Conservation (phyloP, 805 yeast genomes). For the Yarrowia keelungensis region DNA sequence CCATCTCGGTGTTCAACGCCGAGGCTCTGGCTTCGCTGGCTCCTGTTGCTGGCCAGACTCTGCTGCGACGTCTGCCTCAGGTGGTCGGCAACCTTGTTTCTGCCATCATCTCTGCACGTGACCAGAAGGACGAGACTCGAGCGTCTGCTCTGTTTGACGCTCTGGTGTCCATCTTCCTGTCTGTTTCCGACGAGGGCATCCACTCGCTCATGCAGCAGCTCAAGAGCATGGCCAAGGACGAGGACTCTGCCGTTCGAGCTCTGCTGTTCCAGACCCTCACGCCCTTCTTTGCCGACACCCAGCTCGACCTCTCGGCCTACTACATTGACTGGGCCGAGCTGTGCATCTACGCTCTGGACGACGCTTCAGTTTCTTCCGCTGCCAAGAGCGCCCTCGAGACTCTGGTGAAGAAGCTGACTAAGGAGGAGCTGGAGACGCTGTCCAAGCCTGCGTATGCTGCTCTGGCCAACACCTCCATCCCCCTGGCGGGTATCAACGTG, state of each 20-base stretch:
- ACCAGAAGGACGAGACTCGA: constrained; percentile 49
- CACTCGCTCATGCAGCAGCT: constrained; percentile 86
- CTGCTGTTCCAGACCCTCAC: constrained; percentile 70
- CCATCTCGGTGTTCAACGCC: constrained; percentile 86
- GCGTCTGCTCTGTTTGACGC: constrained; percentile 54
- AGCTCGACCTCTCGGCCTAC: constrained; percentile 71
- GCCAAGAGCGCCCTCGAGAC: constrained; percentile 70
- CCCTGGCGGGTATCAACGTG: constrained; percentile 69
- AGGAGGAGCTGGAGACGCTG: constrained; percentile 76
- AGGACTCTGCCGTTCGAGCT: constrained; percentile 61
- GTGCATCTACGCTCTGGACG: constrained; percentile 76
- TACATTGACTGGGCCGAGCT: constrained; percentile 76
- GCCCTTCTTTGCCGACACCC: constrained; percentile 69
- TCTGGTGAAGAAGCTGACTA: constrained; percentile 72
- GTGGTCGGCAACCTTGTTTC: constrained; percentile 78
- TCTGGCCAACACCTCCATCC: constrained; percentile 66
- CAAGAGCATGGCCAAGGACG: constrained; percentile 76
- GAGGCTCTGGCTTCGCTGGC: constrained; percentile 85
- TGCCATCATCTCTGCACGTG: constrained; percentile 55
- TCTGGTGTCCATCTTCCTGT: constrained; percentile 70
- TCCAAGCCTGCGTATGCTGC: constrained; percentile 84
- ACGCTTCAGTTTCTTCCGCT: constrained; percentile 66
- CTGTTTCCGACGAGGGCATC: constrained; percentile 79
- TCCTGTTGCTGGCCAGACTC: constrained; percentile 84
- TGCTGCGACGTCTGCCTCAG: constrained; percentile 72